A percentile compares a stretch with the other conserved stretches of the same genome.
These are phyloP conservation scores for Didymella pomorum DNA, from an alignment of 2,329 filamentous ascomycete species.

Conservation along the genomic window DNA sequence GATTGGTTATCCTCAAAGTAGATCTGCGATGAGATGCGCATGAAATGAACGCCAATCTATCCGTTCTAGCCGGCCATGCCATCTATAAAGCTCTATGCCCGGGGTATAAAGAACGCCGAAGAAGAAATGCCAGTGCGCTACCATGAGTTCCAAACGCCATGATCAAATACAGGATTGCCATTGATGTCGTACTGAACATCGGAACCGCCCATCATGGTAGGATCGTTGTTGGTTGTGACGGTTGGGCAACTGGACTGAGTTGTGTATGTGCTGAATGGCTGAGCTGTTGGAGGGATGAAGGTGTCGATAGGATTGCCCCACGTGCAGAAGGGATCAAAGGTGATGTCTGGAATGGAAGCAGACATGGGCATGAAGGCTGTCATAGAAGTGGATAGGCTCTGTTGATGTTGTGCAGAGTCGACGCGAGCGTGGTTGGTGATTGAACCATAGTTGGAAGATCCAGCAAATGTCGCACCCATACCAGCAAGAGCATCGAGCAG, in stretches of 20 bases:
- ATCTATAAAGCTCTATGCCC: constrained; percentile 9
- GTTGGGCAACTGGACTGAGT: no score
- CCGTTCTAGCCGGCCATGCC: constrained; percentile 6
- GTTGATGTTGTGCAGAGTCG: not conserved
- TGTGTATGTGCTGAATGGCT: no score
- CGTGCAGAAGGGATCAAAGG: not conserved
- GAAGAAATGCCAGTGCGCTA: not conserved
- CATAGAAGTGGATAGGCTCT: not conserved
- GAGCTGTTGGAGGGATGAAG: not conserved
- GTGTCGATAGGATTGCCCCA: constrained; percentile 7
- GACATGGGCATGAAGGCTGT: not conserved
- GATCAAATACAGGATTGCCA: constrained; percentile 2
- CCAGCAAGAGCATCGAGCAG: constrained; percentile 1
- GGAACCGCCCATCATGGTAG: no score
- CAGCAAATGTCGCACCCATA: constrained; percentile 10
- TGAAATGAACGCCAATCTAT: constrained; percentile 5
- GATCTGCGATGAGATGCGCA: constrained; percentile 8
- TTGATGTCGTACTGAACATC: no score
- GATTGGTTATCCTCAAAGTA: constrained; percentile 1
- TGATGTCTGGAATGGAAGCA: not conserved
- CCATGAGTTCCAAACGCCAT: not conserved
- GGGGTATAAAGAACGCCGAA: constrained; percentile 7
- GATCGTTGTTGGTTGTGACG: no score
- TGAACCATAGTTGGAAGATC: not conserved
- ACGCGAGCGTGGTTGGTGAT: not conserved